Evolutionary conservation across 106 monocot genomes (phyloP), one percentile per base, ranked within the genome.

Genomic region (Phalaenopsis equestris): DNA sequence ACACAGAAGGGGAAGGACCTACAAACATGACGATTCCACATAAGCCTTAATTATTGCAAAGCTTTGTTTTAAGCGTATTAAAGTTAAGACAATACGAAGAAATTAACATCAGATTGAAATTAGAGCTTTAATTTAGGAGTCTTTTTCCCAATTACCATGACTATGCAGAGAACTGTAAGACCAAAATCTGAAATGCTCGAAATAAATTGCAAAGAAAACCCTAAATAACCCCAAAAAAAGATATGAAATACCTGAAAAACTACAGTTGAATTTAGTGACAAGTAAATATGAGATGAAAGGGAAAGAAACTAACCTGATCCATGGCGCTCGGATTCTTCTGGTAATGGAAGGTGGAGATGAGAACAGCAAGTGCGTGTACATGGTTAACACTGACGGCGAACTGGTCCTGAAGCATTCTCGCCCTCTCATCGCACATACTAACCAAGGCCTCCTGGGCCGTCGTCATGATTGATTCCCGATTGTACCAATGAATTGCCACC

Each of bases 351-450:
- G 96, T 96, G 55, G 96, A 91, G 42, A 96, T 82, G 39, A 96
- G 87, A 64, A 96, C 91, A 47, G 93, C 93, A 37, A 96, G 91
- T 17, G 93, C 96, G 74, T 96, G 93, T n/a, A 93, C 89, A 82
- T 96, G 96, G 67, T 93, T 93, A 73, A 96, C 93, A 56, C 89
- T 91, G 24, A 96, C 93, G 14, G 90, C 88, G 55, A 96, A 93
- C 93, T 93, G 96, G 76, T 96, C 96, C 85, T 96, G 93, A 38
- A 96, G 82, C 96, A 96, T 93, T 75, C 93, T 85, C 3, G 93
- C 90, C n/a, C 96, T 77, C 80, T 96, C 93, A 55, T 96, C 96
- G 41, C 96, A 96, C 96, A 96, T 93, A 80, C 89, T 93, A 39
- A 91, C 84, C 56, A 96, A 79, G 37, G 79, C 79, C 70, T 88